Evolutionary conservation across 768 basidiomycete genomes (phyloP), one percentile per base, ranked within the genome.

Genomic region (Tylopilus balloui): DNA sequence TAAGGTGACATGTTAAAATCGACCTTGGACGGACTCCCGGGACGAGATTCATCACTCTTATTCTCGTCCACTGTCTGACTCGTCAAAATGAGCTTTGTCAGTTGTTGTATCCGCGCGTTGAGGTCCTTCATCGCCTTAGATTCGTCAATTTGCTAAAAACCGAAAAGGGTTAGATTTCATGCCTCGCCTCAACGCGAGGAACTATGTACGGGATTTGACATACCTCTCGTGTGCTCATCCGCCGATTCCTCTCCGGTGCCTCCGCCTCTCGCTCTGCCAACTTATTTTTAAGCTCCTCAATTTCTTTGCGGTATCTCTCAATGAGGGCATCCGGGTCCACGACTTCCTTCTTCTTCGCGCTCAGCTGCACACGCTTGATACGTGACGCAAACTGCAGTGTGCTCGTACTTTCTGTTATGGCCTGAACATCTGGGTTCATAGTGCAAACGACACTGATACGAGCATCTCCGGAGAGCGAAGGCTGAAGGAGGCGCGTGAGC

Each of bases 391-490:
- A 98, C 34, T 85, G 80, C 17, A 98, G 72, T 0, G 95, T 99
- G 54, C 86, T 92, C 45, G 84, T 83, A 7, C 84, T 90, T 71
- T 98, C 95, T 8, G 81, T 74, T 6, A 94, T 74, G 15, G 92
- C 92, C 40, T 73, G 69, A 2, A 74, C 65, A 42, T 93, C 89
- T 0, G 95, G 92, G 60, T 94, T 95, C 63, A 98, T 80, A 0
- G 95, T 98, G 66, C 94, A 96, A 45, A 98, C 86, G 14, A 99
- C 94, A 35, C 90, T 92, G 45, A 99, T 94, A 8, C 92, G 83
- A 19, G 95, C 94, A 64, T 98, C 92, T 1, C 95, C 95, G 0
- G 92, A 88, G 1, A 99, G 75, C 0, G 93, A 97, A 1, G 95
- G 93, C 66, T 97, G 94, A 6, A 98, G 79, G 67, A 98, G 81